phyloP scores from a whole-genome alignment of 352 stramenopile species.

The Nothophytophthora sp. region DNA sequence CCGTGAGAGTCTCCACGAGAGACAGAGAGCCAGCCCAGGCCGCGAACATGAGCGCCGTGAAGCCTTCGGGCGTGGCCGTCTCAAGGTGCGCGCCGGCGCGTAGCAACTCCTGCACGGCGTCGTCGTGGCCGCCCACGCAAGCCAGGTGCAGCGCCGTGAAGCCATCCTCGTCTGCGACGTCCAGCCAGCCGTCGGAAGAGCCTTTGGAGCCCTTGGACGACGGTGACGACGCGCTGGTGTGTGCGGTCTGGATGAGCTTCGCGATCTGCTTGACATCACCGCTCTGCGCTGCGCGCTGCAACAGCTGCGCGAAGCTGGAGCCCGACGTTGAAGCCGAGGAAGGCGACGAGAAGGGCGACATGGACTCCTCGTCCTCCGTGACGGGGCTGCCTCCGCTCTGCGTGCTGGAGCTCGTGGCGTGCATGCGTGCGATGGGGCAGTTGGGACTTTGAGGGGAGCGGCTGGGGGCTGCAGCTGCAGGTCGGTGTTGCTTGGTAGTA shows the following conservation, averaged over 20 bases:
- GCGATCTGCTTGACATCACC: conserved; percentile 50
- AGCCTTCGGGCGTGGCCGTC: conserved; percentile 47
- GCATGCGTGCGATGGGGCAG: too few species aligned
- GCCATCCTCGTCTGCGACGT: conserved; percentile 48
- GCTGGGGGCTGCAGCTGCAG: too few species aligned
- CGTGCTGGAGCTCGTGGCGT: conserved; percentile 40
- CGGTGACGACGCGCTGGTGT: conserved; percentile 17
- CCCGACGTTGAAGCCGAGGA: conserved; percentile 24
- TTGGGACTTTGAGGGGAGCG: too few species aligned
- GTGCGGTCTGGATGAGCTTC: conserved; percentile 42
- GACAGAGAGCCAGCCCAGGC: conserved; percentile 43
- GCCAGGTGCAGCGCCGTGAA: conserved; percentile 67
- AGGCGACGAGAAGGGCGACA: conserved; percentile 36
- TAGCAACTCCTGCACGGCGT: conserved; percentile 44
- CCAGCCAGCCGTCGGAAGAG: conserved; percentile 19
- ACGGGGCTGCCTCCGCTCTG: conserved; percentile 60
- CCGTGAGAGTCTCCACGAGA: conserved; percentile 38
- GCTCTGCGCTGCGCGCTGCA: conserved; percentile 46
- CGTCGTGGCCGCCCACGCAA: conserved; percentile 49
- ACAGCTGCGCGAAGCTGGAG: conserved; percentile 27
- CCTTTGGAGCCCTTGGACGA: conserved; percentile 25
- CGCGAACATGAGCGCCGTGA: conserved; percentile 60
- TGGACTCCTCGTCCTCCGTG: conserved; percentile 52
- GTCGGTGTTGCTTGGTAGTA: too few species aligned
- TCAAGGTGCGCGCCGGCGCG: conserved; percentile 42